Conservation (phyloP, 306 rosid genomes). For the Vachellia pachyceras region DNA sequence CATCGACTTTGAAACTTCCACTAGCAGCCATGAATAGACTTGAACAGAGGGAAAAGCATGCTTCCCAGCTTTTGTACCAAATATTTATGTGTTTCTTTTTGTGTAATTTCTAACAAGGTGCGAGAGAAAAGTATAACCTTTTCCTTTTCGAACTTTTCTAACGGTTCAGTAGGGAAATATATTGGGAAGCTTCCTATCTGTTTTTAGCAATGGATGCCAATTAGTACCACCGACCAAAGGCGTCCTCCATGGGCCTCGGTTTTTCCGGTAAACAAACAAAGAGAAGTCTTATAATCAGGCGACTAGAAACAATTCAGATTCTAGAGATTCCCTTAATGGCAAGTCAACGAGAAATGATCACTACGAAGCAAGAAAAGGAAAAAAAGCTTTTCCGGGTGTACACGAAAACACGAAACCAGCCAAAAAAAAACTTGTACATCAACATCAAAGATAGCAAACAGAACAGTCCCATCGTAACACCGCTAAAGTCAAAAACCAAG, state of each 20-base stretch:
- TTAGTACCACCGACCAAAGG: not conserved
- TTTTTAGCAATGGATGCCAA: constrained; percentile 29
- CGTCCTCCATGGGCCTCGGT: constrained; percentile 17
- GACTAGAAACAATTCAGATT: constrained; percentile 9
- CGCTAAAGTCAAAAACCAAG: constrained; percentile 29
- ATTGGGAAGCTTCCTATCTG: constrained; percentile 16
- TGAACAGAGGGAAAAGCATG: constrained; percentile 14
- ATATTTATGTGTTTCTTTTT: not conserved
- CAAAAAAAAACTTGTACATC: not conserved
- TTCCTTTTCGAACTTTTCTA: not conserved
- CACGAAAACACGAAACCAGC: constrained; percentile 5
- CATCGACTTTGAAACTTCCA: constrained; percentile 31
- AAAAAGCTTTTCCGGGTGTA: not conserved
- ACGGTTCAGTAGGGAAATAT: not conserved
- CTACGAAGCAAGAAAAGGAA: not conserved
- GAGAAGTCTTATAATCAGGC: not conserved
- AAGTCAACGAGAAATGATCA: constrained; percentile 30
- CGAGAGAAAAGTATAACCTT: not conserved
- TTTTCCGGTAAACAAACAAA: constrained; percentile 40
- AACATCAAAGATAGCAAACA: not conserved
- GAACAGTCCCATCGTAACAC: not conserved
- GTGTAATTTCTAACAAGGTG: not conserved
- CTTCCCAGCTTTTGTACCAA: constrained; percentile 18
- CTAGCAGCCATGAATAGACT: constrained; percentile 29
- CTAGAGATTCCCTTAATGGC: constrained; percentile 21